A percentile compares a stretch with the other conserved stretches of the same genome.
Evolutionary conservation across 208 protist species (phyloP).

Genomic region (Phytomonas sp.): DNA sequence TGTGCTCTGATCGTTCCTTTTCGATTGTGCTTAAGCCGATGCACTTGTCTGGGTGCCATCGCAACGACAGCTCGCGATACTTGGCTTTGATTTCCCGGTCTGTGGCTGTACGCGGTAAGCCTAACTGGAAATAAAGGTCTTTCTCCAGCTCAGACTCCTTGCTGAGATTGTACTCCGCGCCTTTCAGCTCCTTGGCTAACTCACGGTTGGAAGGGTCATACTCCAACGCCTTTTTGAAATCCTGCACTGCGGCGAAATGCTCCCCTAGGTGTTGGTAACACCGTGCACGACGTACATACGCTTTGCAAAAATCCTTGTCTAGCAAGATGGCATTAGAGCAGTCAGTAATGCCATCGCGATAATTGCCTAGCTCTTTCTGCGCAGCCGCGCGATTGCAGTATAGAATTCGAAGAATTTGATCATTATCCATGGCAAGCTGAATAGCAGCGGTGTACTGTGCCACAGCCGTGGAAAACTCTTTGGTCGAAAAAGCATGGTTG

Average conservation of each 20-base stretch:
- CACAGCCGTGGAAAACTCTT: constrained; percentile 61
- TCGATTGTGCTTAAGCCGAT: constrained; percentile 52
- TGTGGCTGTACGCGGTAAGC: constrained; percentile 47
- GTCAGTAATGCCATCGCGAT: constrained; percentile 82
- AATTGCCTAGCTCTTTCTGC: constrained; percentile 81
- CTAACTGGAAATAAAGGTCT: constrained; percentile 86
- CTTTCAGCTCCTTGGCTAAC: constrained; percentile 55
- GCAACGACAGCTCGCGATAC: constrained; percentile 84
- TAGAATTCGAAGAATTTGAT: constrained; percentile 81
- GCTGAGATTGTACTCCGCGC: constrained; percentile 49
- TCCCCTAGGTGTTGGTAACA: constrained; percentile 80
- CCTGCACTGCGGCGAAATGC: constrained; percentile 64
- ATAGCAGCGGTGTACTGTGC: constrained; percentile 79
- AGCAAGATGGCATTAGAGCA: constrained; percentile 78
- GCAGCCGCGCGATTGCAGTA: constrained; percentile 90
- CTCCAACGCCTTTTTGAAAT: constrained; percentile 80
- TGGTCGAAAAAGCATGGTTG: constrained; percentile 72
- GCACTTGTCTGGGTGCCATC: constrained; percentile 90
- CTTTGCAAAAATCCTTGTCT: constrained; percentile 83
- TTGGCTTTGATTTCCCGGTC: constrained; percentile 81
- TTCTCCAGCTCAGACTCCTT: constrained; percentile 81
- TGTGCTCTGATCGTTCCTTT: constrained; percentile 70
- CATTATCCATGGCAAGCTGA: constrained; percentile 45
- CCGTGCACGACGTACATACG: constrained; percentile 81
- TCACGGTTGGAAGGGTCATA: constrained; percentile 63